Evolutionary conservation across 371 early-diverging fungal species (phyloP), one percentile per base, ranked within the genome.

Genomic region (Apophysomyces variabilis): DNA sequence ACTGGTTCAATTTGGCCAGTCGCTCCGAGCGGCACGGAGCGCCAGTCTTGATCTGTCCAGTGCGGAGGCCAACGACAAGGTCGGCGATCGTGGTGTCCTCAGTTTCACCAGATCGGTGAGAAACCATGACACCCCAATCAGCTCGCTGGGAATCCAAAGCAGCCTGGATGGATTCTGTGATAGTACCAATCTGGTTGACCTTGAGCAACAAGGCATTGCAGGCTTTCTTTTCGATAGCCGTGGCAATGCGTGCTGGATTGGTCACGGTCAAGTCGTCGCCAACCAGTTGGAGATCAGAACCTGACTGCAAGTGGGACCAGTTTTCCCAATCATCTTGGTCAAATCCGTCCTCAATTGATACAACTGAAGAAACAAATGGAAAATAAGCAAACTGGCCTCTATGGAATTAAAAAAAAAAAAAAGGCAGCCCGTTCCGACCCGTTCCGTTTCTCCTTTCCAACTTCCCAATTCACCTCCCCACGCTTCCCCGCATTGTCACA

Each of bases 181-280:
- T 90, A 64, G 96, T 93, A 70, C 99, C 99, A 83, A 99, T 99
- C 84, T 99, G 99, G 91, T 99, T 99, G 67, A 99, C 97, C 43
- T 99, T 99, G 71, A 99, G 90, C 70, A 99, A 85, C 38, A 99
- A 88, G 38, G 92, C 96, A 77, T 96, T 96, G 90, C 96, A 96
- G 60, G 98, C 85, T 88, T 93, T 94, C 90, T 96, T 93, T 72
- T 95, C 92, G 59, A 96, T 90, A 67, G 97, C 99, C 54, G 89
- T 89, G 57, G 84, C 75, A 73, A 99, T 98, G 74, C 98, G 94
- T 66, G 85, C 71, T 44, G 97, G 96, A 91, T 99, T 99, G 85
- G 99, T 99, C 71, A 99, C 99, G 62, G 96, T 93, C 76, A 99
- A 86, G 80, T 99, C 99, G 84, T 99, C 99, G 71, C 99, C 99